Evolutionary conservation across 2,329 filamentous ascomycete species (phyloP).

Genomic region (Fusarium beomiforme): DNA sequence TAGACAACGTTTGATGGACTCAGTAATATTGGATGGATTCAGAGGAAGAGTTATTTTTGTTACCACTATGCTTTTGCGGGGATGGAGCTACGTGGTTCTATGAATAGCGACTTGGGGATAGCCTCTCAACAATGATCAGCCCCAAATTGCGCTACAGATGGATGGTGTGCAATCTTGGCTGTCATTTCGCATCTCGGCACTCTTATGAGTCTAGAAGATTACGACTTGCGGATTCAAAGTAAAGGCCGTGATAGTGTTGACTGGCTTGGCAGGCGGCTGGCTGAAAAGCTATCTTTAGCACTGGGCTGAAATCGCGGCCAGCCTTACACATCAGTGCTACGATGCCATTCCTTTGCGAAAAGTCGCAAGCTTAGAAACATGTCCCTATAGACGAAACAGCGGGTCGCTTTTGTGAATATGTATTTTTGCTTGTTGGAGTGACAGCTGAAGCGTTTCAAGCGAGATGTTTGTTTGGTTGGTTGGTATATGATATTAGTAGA

Average conservation of each 20-base stretch:
- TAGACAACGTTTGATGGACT: not conserved
- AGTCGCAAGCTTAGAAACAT: conserved; percentile 6
- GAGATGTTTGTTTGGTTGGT: not conserved
- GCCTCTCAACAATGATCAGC: not conserved
- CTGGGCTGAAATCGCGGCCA: not conserved
- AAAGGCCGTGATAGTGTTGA: not conserved
- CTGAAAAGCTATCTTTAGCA: conserved; percentile 29
- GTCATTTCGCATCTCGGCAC: not conserved
- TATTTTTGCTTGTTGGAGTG: not conserved
- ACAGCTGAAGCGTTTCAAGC: not conserved
- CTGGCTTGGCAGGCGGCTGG: not conserved
- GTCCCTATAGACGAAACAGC: not conserved
- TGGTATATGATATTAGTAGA: not conserved
- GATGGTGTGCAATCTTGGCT: not conserved
- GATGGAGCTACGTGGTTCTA: not conserved
- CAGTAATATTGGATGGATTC: not conserved
- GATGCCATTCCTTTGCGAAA: not conserved
- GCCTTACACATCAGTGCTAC: not conserved
- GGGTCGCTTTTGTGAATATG: not conserved
- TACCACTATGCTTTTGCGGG: not conserved
- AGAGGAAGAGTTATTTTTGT: not conserved
- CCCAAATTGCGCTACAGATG: not conserved
- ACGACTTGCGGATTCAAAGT: not conserved
- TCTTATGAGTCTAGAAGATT: not conserved
- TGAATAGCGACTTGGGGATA: not conserved